A percentile compares a stretch with the other conserved stretches of the same genome.
Conservation (phyloP, 148 eudicot genomes). For the Arctostaphylos glauca region DNA sequence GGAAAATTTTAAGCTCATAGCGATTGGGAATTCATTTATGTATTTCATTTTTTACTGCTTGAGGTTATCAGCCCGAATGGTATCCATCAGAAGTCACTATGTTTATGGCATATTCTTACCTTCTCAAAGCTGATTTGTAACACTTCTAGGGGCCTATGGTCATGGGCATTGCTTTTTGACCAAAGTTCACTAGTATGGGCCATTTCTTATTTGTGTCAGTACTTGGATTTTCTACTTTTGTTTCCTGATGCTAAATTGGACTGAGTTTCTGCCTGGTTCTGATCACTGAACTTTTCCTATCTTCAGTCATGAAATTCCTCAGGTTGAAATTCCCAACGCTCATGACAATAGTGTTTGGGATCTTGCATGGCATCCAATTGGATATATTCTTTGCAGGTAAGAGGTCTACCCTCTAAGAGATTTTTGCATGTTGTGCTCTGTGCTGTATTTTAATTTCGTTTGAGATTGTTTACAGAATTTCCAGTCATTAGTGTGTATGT, state of each 20-base stretch:
- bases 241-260: neutral
- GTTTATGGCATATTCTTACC: too few species aligned
- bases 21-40: too few species aligned
- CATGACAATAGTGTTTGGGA: conserved; percentile 98
- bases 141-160: too few species aligned
- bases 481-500: neutral
- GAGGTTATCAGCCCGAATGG: too few species aligned
- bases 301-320: conserved; percentile 90
- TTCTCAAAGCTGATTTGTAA: too few species aligned
- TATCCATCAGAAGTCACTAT: too few species aligned
- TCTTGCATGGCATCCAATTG: conserved; percentile 99
- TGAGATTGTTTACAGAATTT: neutral
- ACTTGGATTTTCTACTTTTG: neutral
- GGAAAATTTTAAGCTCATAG: too few species aligned
- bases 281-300: conserved; percentile 16
- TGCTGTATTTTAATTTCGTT: neutral
- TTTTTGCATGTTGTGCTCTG: neutral
- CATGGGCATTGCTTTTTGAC: neutral
- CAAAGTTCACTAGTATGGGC: neutral
- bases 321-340: conserved; percentile 80
- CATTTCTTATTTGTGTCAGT: neutral
- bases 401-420: neutral
- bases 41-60: too few species aligned
- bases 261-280: neutral
- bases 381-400: conserved; percentile 94